Conservation (phyloP, 2,329 filamentous ascomycete species). For the Chaetomiaceae sp. region DNA sequence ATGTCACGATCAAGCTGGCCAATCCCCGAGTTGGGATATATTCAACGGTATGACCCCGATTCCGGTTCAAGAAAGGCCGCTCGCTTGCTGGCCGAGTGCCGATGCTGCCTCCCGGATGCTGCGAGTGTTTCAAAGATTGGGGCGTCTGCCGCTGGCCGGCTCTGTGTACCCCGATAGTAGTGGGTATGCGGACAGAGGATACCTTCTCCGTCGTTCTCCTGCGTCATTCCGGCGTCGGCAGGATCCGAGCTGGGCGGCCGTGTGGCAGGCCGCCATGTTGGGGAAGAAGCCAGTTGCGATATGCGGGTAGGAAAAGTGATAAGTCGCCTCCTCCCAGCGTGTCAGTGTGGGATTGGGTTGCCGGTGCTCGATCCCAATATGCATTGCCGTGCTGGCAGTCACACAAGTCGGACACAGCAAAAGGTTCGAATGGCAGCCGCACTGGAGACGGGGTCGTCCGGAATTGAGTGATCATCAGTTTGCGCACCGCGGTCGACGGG, state of each 20-base stretch:
- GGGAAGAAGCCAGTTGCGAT: too few relatives aligned
- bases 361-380: too few relatives aligned
- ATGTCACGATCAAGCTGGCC: constrained; percentile 2
- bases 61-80: neutral
- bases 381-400: too few relatives aligned
- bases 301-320: too few relatives aligned
- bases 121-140: constrained; percentile 12
- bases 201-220: neutral
- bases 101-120: constrained; percentile 8
- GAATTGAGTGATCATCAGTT: neutral
- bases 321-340: too few relatives aligned
- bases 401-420: too few relatives aligned
- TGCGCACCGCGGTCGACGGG: neutral
- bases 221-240: neutral
- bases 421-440: too few relatives aligned
- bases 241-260: neutral
- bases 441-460: neutral
- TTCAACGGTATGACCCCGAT: neutral
- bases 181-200: neutral
- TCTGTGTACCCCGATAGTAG: constrained; percentile 3
- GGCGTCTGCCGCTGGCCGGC: constrained; percentile 16
- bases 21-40: neutral
- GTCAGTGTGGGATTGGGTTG: too few relatives aligned
- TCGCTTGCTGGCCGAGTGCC: neutral
- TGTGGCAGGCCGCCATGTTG: too few relatives aligned